Evolutionary conservation across 305 asterid species (phyloP), one percentile per base, ranked within the genome.

Genomic region (Andrographis paniculata): DNA sequence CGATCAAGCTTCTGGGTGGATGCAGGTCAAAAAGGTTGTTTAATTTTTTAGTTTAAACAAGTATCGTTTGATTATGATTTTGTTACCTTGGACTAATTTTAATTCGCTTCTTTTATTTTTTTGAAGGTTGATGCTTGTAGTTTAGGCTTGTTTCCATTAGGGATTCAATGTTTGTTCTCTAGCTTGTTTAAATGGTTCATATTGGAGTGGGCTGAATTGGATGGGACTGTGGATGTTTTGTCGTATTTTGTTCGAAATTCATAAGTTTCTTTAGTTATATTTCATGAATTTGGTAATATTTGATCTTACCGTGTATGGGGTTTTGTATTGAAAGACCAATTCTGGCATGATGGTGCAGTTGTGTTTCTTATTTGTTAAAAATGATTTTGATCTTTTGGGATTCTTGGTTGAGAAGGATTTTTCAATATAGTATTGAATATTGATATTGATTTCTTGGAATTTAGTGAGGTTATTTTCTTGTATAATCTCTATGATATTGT

Each of bases 1-100:
- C 53, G 96, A 92, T 71, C 93, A 80, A 53, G 78, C 93, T 40
- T 84, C 99, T 61, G 99, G 96, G 47, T 92, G 99, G 99, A 75
- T 80, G 87, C 93, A 83, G 69, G 99, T 92, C 27, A 92, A 87
- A 81, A 92, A 92, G 95, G 99, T 92, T 49, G 52, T 65, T 65
- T 52, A 16, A 7, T 44, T 6, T 38, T 21, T 9, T 44, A 16
- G 2, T 35, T 35, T 16, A 13, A 14, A 35, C 40, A 12, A 4
- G 1, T 16, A 1, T 35, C n/a, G 40, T 35, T 16, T 3, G 12
- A 13, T 13, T 12, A 10, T n/a, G 12, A 3, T 16, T 35, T 12
- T 13, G 40, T 35, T n/a, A 3, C 40, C 5, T 12, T 1, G 4
- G 59, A 14, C 24, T 19, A 35, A 4, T 49, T 28, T 64, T 0